Conservation (phyloP, 768 basidiomycete species). For the Multifurca ochricompacta region DNA sequence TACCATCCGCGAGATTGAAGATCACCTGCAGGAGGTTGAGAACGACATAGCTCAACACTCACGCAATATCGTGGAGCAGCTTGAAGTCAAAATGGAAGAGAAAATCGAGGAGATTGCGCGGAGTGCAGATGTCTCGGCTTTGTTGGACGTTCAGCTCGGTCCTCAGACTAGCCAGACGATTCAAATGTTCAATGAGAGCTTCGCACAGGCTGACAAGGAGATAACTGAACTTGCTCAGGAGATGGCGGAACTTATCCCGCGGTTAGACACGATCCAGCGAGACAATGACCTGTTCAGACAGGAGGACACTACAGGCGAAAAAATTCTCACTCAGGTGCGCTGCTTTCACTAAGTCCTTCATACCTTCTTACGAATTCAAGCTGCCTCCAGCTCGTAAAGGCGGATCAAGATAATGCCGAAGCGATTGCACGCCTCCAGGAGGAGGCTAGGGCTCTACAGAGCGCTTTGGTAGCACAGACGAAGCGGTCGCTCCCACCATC, state of each 20-base stretch:
- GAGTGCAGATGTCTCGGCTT: background rate
- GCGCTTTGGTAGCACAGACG: slow-evolving; percentile 1
- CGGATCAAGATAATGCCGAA: slow-evolving; percentile 7
- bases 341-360: background rate
- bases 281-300: slow-evolving; percentile 4
- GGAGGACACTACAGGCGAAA: slow-evolving; percentile 21
- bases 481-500: background rate
- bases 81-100: slow-evolving; percentile 16
- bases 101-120: slow-evolving; percentile 18
- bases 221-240: slow-evolving; percentile 17
- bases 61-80: slow-evolving; percentile 8
- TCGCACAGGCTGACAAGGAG: slow-evolving; percentile 11
- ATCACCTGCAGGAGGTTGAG: slow-evolving; percentile 14
- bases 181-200: background rate
- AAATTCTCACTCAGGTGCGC: slow-evolving; percentile 23
- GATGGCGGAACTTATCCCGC: slow-evolving; percentile 10
- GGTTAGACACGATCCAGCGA: slow-evolving; percentile 4
- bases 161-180: slow-evolving; percentile 5
- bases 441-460: background rate
- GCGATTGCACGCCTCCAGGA: slow-evolving; percentile 7
- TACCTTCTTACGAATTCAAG: background rate
- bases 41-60: slow-evolving; percentile 19
- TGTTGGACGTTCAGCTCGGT: background rate
- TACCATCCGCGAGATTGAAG: slow-evolving; percentile 14
- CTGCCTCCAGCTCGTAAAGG: slow-evolving; percentile 12